Percentiles rank a stretch among this genome's conserved stretches.
These are phyloP conservation scores for Aspergillus biplanus DNA, from an alignment of 495 filamentous ascomycete species.

Conservation along the genomic window DNA sequence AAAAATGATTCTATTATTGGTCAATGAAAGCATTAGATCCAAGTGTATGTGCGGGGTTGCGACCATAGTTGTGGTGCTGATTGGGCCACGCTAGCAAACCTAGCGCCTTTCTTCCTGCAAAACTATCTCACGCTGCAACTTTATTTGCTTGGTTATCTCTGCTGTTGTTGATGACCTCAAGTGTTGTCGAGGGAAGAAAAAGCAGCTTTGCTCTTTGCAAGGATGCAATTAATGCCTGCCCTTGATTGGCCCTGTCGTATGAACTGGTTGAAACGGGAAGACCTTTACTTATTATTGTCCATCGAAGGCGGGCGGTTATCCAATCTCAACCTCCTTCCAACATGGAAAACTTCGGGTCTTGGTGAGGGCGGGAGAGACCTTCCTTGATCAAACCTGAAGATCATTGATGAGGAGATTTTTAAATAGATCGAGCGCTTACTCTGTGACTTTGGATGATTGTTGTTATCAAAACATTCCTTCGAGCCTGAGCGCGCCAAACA, in stretches of 20 bases:
- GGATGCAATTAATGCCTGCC: neutral
- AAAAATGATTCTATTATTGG: constrained; percentile 11
- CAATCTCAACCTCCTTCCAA: neutral
- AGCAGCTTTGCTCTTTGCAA: neutral
- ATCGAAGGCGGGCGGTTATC: neutral
- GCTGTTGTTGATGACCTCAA: constrained; percentile 3
- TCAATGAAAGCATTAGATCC: constrained; percentile 7
- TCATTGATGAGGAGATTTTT: no score
- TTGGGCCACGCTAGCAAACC: constrained; percentile 19
- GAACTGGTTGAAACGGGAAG: neutral
- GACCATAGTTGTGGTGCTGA: constrained; percentile 9
- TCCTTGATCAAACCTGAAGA: no score
- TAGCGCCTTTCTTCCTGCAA: constrained; percentile 23
- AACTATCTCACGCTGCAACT: constrained; percentile 24
- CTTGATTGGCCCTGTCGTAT: neutral
- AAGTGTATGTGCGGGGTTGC: constrained; percentile 26
- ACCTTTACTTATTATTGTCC: neutral
- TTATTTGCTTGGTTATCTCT: constrained; percentile 20
- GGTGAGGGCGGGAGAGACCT: no score
- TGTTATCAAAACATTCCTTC: neutral
- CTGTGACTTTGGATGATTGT: neutral
- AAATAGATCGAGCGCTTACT: neutral
- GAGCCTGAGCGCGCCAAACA: neutral
- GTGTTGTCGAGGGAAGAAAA: neutral
- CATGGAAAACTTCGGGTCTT: neutral